Percentiles rank a stretch among this genome's conserved stretches.
Evolutionary conservation across 164 flowering plant species (phyloP).

Genomic region (Protea cynaroides): DNA sequence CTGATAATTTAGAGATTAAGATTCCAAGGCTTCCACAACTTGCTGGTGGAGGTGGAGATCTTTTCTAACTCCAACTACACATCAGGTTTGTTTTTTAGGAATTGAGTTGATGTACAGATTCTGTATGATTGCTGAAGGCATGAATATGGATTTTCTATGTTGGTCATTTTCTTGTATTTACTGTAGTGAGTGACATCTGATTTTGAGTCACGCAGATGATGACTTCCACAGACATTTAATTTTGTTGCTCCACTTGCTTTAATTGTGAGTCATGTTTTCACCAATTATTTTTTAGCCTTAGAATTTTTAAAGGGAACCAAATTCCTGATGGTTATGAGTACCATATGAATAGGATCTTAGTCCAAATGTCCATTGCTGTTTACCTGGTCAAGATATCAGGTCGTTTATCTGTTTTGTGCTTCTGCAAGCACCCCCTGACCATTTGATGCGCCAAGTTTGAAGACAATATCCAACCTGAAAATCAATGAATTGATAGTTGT

Average conservation of each 20-base stretch:
- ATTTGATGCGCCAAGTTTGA: too few relatives aligned
- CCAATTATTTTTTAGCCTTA: neutral
- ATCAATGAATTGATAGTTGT: too few relatives aligned
- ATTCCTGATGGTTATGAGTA: too few relatives aligned
- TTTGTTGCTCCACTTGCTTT: neutral
- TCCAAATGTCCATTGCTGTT: too few relatives aligned
- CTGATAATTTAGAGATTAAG: slow-evolving; percentile 2
- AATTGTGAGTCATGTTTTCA: neutral
- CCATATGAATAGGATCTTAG: too few relatives aligned
- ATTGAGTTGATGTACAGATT: slow-evolving; percentile 31
- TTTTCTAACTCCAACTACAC: slow-evolving; percentile 16
- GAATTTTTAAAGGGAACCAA: too few relatives aligned
- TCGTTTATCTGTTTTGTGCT: too few relatives aligned
- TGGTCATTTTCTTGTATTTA: slow-evolving; percentile 12
- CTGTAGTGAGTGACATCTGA: slow-evolving; percentile 1
- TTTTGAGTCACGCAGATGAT: slow-evolving; percentile 1
- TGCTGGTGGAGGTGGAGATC: neutral
- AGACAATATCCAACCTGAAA: too few relatives aligned
- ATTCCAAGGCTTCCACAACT: slow-evolving; percentile 14
- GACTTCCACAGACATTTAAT: neutral
- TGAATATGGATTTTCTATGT: slow-evolving; percentile 18
- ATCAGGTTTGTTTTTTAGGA: slow-evolving; percentile 6
- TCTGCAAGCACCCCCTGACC: too few relatives aligned
- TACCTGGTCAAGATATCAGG: too few relatives aligned
- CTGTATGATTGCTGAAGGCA: slow-evolving; percentile 29